phyloP scores from a whole-genome alignment of 192 early-diverging fungal genomes.

The Mycoemilia scoparia region DNA sequence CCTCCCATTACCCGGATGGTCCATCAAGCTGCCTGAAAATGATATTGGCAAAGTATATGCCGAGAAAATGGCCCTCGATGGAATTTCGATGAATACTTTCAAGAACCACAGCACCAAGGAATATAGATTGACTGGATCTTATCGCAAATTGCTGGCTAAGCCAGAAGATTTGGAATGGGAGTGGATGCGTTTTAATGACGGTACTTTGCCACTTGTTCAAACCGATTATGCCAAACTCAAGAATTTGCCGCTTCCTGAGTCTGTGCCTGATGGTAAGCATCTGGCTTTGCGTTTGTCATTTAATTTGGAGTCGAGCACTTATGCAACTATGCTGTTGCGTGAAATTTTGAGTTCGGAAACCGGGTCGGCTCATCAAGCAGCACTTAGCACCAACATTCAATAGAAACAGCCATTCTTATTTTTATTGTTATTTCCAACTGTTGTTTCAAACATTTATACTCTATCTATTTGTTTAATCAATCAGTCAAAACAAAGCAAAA shows the following conservation, averaged over 20 bases:
- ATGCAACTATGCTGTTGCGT: constrained; percentile 94
- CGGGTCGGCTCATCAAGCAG: constrained; percentile 31
- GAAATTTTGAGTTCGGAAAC: constrained; percentile 63
- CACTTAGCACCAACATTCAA: constrained; percentile 7
- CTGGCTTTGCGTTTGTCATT: constrained; percentile 59
- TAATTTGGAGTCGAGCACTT: constrained; percentile 62
- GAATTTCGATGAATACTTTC: constrained; percentile 48
- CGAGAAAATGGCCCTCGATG: constrained; percentile 51
- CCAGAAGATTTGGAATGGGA: constrained; percentile 40
- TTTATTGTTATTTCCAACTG: too few relatives aligned
- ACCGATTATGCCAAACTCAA: constrained; percentile 47
- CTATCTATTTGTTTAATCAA: too few relatives aligned
- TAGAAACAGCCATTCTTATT: too few relatives aligned
- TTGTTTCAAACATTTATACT: too few relatives aligned
- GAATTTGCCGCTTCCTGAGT: constrained; percentile 19
- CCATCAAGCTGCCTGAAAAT: constrained; percentile 64
- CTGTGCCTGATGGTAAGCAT: constrained; percentile 39
- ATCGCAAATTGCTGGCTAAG: constrained; percentile 39
- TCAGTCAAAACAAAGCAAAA: too few relatives aligned
- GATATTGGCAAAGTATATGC: constrained; percentile 42
- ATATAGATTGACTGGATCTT: constrained; percentile 43
- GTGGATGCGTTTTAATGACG: constrained; percentile 48
- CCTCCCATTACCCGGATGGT: constrained; percentile 73
- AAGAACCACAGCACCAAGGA: constrained; percentile 35
- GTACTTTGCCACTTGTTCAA: constrained; percentile 29